Conservation (phyloP, 768 basidiomycete genomes). For the Xerocomellus amylosporus region DNA sequence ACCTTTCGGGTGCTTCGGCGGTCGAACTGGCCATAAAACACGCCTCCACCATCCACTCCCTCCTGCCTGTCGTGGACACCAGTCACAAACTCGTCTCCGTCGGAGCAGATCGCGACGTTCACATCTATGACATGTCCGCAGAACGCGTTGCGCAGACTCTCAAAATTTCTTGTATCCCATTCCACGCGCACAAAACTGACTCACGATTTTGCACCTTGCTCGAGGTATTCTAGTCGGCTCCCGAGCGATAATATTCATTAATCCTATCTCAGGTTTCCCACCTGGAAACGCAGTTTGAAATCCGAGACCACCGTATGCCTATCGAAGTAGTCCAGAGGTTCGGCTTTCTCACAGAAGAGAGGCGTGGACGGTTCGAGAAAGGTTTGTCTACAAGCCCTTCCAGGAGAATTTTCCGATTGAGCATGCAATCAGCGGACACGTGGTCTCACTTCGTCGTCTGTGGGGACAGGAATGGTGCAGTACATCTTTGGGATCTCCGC, state of each 20-base stretch:
- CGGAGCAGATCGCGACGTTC: conserved; percentile 47
- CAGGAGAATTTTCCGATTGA: conserved; percentile 19
- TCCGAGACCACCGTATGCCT: conserved; percentile 46
- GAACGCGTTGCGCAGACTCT: conserved; percentile 41
- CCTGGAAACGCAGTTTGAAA: conserved; percentile 50
- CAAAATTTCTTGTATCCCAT: conserved; percentile 42
- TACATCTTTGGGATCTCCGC: conserved; percentile 50
- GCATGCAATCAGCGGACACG: conserved; percentile 18
- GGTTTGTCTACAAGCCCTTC: conserved; percentile 30
- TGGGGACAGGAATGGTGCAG: conserved; percentile 41
- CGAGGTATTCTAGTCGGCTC: conserved; percentile 35
- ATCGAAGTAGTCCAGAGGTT: conserved; percentile 40
- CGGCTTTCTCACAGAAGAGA: conserved; percentile 38
- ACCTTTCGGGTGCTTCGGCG: conserved; percentile 32
- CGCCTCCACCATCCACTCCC: conserved; percentile 40
- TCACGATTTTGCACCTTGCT: conserved; percentile 42
- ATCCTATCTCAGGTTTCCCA: conserved; percentile 40
- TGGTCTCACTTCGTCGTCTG: conserved; percentile 41
- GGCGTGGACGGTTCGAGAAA: conserved; percentile 45
- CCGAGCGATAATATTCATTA: background rate
- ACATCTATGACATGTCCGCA: conserved; percentile 46
- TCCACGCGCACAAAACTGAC: conserved; percentile 40
- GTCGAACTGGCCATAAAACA: conserved; percentile 41
- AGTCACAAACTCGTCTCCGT: conserved; percentile 47
- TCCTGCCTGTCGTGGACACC: conserved; percentile 43